Evolutionary conservation across 164 flowering plant genomes (phyloP).

Genomic region (Tetracentron sinense): DNA sequence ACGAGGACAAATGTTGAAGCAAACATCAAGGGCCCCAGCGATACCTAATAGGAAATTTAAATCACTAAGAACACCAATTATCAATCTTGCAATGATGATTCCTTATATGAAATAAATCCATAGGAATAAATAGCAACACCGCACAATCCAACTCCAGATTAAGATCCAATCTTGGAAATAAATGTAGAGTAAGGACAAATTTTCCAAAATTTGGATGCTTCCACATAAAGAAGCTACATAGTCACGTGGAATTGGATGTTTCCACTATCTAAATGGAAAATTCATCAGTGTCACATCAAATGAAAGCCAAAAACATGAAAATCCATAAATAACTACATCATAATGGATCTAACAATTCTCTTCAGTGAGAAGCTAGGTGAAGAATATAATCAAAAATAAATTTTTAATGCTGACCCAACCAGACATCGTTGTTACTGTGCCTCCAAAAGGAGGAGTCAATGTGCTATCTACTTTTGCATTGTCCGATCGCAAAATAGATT

Average conservation of each 20-base stretch:
- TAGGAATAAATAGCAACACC: neutral
- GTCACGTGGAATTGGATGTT: neutral
- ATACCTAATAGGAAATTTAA: constrained; percentile 46
- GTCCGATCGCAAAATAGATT: too few species aligned
- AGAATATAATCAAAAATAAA: too few species aligned
- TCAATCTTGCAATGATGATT: neutral
- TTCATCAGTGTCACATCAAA: neutral
- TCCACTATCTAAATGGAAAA: neutral
- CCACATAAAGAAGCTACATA: neutral
- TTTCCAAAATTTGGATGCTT: neutral
- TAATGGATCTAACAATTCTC: too few species aligned
- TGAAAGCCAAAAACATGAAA: neutral
- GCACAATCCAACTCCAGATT: neutral
- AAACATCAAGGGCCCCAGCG: constrained; percentile 93
- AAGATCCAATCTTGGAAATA: neutral
- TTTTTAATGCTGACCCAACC: too few species aligned
- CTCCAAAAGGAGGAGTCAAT: too few species aligned
- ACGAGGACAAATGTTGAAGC: constrained; percentile 94
- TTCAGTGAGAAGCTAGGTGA: too few species aligned
- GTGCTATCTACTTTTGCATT: too few species aligned
- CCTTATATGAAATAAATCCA: too few species aligned
- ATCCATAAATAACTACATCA: neutral
- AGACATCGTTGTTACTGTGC: too few species aligned
- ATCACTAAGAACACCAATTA: neutral
- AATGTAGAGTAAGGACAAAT: neutral